Percentiles rank a stretch among this genome's conserved stretches.
These are phyloP conservation scores for Chlamydomonas incerta DNA, from an alignment of 139 green algal species.

Conservation along the genomic window DNA sequence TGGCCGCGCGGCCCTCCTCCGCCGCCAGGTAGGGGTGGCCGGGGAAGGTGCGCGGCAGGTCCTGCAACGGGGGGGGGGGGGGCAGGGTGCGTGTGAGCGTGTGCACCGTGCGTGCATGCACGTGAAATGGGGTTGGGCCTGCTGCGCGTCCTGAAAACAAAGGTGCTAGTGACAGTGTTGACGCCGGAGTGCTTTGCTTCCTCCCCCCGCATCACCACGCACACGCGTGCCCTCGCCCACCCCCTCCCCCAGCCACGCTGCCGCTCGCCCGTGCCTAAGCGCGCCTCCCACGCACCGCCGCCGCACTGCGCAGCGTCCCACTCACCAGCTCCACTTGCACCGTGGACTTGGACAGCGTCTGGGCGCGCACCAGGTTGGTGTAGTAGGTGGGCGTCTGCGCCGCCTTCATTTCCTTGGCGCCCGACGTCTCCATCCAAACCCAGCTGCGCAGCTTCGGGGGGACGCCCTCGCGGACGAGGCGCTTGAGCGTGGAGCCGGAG, in stretches of 20 bases:
- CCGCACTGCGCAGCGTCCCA: no score
- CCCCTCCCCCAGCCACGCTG: no score
- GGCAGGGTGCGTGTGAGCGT: not conserved
- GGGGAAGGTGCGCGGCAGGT: slow-evolving; percentile 87
- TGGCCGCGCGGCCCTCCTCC: slow-evolving; percentile 66
- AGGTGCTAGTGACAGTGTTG: no score
- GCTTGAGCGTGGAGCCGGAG: not conserved
- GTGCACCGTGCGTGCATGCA: no score
- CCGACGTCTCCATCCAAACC: slow-evolving; percentile 76
- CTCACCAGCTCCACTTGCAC: slow-evolving; percentile 82
- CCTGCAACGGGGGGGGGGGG: slow-evolving; percentile 47
- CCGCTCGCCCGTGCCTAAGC: no score
- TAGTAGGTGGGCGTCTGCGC: slow-evolving; percentile 56
- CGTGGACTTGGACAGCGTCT: slow-evolving; percentile 38
- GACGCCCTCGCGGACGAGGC: slow-evolving; percentile 54
- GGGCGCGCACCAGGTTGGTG: slow-evolving; percentile 49
- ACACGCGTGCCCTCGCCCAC: no score
- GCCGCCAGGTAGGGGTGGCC: slow-evolving; percentile 68
- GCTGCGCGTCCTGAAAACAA: no score
- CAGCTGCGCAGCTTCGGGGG: slow-evolving; percentile 50
- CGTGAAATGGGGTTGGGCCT: no score
- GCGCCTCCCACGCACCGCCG: no score
- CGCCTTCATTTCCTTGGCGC: slow-evolving; percentile 49
- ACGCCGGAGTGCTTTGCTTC: no score
- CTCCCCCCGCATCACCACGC: no score